phyloP scores from a whole-genome alignment of 257 asterid species.

The Solanum corneliomulleri region DNA sequence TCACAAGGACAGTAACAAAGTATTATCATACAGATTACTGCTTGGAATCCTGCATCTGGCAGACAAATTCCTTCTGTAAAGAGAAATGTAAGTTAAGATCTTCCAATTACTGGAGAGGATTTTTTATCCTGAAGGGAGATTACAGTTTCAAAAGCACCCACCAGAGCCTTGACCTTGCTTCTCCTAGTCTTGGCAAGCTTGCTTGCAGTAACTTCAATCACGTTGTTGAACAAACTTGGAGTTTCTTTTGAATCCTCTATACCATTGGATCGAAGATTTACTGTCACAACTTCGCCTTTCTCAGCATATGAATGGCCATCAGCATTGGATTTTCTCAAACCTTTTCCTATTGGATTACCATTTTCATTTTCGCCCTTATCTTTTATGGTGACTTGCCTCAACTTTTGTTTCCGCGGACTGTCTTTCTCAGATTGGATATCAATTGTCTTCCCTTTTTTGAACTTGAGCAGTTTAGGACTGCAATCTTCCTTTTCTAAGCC shows the following conservation, averaged over 20 bases:
- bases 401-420: neutral
- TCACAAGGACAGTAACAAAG: neutral
- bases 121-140: conserved; percentile 37
- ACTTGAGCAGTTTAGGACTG: neutral
- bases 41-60: neutral
- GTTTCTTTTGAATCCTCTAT: neutral
- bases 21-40: neutral
- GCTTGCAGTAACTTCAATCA: conserved; percentile 43
- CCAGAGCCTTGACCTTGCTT: conserved; percentile 53
- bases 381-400: neutral
- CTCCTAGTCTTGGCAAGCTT: conserved; percentile 38
- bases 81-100: neutral
- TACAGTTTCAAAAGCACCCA: conserved; percentile 51
- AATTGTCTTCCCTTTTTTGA: neutral
- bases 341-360: neutral
- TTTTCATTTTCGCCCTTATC: neutral
- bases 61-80: neutral
- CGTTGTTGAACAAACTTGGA: conserved; percentile 5
- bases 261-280: neutral
- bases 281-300: neutral
- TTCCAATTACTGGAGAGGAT: neutral
- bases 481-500: neutral
- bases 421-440: neutral
- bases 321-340: neutral
- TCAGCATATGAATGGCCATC: neutral